Evolutionary conservation across 495 filamentous ascomycete genomes (phyloP).

Genomic region (Sordaria brevicollis): DNA sequence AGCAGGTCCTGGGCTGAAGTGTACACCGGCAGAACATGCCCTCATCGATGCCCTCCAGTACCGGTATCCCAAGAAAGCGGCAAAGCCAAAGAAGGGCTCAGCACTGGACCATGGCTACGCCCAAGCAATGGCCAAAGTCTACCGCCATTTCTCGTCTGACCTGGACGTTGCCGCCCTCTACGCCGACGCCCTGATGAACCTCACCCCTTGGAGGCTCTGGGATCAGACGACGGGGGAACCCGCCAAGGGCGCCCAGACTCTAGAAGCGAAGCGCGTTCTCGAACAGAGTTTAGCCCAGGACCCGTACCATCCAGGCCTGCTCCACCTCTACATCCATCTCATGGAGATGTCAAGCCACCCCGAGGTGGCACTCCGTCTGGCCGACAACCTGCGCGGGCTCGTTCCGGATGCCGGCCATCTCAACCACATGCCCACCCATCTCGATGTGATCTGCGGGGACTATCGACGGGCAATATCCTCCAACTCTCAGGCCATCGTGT

Average conservation of each 20-base stretch:
- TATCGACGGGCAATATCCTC: slow-evolving; percentile 50
- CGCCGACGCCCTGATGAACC: slow-evolving; percentile 58
- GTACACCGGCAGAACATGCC: slow-evolving; percentile 39
- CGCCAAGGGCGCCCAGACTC: slow-evolving; percentile 39
- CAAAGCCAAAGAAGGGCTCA: slow-evolving; percentile 31
- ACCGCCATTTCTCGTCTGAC: slow-evolving; percentile 42
- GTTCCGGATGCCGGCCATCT: slow-evolving; percentile 60
- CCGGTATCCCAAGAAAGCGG: slow-evolving; percentile 40
- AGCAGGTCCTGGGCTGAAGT: slow-evolving; percentile 5
- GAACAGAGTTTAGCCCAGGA: slow-evolving; percentile 38
- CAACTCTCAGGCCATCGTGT: slow-evolving; percentile 52
- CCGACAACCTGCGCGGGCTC: slow-evolving; percentile 49
- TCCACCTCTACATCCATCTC: slow-evolving; percentile 63
- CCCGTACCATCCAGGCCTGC: slow-evolving; percentile 49
- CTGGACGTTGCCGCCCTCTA: slow-evolving; percentile 52
- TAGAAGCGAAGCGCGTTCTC: slow-evolving; percentile 46
- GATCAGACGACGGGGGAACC: slow-evolving; percentile 49
- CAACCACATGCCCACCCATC: slow-evolving; percentile 63
- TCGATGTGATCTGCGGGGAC: slow-evolving; percentile 58
- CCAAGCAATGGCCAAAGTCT: slow-evolving; percentile 48
- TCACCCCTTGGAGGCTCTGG: slow-evolving; percentile 60
- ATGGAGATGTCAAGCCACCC: slow-evolving; percentile 63
- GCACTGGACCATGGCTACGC: slow-evolving; percentile 50
- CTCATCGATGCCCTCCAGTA: slow-evolving; percentile 46
- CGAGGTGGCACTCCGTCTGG: slow-evolving; percentile 44